phyloP scores from a whole-genome alignment of 1,284 basidiomycete species.

The Ceratobasidium theobromae region DNA sequence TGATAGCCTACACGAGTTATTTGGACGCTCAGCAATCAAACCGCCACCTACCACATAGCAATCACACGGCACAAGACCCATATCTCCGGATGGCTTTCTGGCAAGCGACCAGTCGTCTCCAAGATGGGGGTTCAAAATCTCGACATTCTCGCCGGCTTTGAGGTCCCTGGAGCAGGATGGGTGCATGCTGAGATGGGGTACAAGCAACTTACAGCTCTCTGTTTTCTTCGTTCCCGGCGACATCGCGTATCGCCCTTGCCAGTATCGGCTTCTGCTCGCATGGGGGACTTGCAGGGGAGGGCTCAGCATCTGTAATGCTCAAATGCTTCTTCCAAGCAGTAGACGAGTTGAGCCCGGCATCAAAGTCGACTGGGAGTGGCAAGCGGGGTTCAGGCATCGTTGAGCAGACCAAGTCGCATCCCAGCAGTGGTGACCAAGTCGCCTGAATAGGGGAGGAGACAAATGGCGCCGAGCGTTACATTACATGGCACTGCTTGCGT shows the following conservation, averaged over 20 bases:
- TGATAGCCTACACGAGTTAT: constrained; percentile 49
- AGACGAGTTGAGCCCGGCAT: constrained; percentile 73
- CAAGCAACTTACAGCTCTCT: constrained; percentile 56
- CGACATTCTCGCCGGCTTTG: constrained; percentile 63
- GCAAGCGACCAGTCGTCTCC: constrained; percentile 73
- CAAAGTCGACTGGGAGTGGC: constrained; percentile 51
- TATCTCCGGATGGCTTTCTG: constrained; percentile 52
- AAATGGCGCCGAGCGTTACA: background rate
- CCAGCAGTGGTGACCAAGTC: background rate
- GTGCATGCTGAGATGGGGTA: background rate
- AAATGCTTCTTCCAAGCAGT: constrained; percentile 69
- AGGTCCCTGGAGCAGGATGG: constrained; percentile 42
- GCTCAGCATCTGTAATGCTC: constrained; percentile 43
- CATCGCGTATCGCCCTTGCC: constrained; percentile 68
- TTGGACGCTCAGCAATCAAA: constrained; percentile 15
- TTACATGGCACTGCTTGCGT: background rate
- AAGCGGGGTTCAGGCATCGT: background rate
- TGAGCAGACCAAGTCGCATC: background rate
- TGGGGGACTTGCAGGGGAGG: constrained; percentile 38
- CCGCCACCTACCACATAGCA: constrained; percentile 67
- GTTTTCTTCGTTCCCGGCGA: constrained; percentile 71
- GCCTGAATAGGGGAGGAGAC: constrained; percentile 28
- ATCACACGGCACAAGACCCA: constrained; percentile 66
- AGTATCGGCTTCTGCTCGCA: constrained; percentile 39
- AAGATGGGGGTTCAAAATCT: constrained; percentile 62